Evolutionary conservation across 1,284 basidiomycete species (phyloP).

Genomic region (Xerocomus nothofagi): DNA sequence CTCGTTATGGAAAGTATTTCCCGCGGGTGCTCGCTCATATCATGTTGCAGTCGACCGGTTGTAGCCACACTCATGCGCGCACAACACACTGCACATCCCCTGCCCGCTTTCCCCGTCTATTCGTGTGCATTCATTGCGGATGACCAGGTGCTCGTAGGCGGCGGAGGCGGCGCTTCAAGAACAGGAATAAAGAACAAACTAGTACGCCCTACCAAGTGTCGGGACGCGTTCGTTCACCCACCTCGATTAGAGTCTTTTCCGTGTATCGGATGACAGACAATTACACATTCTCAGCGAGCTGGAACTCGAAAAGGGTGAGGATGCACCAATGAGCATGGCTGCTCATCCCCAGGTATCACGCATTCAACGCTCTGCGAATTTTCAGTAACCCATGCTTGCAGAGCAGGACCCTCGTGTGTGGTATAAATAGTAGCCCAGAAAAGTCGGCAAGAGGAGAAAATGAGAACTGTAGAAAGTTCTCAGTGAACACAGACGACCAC

Average conservation of each 20-base stretch:
- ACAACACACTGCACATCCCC: constrained; percentile 72
- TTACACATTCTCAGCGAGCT: constrained; percentile 68
- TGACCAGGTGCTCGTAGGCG: constrained; percentile 79
- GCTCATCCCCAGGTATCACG: constrained; percentile 58
- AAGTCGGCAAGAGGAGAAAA: constrained; percentile 67
- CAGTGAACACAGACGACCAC: constrained; percentile 49
- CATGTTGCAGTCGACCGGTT: background rate
- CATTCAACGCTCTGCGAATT: background rate
- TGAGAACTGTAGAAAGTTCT: constrained; percentile 79
- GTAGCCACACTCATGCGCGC: constrained; percentile 59
- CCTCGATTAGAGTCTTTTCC: constrained; percentile 64
- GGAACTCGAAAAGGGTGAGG: constrained; percentile 77
- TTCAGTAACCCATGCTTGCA: constrained; percentile 28
- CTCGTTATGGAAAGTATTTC: constrained; percentile 12
- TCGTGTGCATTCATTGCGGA: constrained; percentile 81
- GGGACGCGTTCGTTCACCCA: constrained; percentile 8
- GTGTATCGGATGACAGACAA: constrained; percentile 56
- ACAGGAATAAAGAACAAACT: constrained; percentile 93
- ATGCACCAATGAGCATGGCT: constrained; percentile 93
- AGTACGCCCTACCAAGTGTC: constrained; percentile 41
- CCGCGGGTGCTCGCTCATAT: constrained; percentile 9
- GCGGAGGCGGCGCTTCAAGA: constrained; percentile 79
- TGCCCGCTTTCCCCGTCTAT: constrained; percentile 84
- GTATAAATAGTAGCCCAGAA: constrained; percentile 77
- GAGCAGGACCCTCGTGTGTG: constrained; percentile 67